Base-by-base conservation (phyloP, 768 basidiomycete species). In the Boletus speciosus region DNA sequence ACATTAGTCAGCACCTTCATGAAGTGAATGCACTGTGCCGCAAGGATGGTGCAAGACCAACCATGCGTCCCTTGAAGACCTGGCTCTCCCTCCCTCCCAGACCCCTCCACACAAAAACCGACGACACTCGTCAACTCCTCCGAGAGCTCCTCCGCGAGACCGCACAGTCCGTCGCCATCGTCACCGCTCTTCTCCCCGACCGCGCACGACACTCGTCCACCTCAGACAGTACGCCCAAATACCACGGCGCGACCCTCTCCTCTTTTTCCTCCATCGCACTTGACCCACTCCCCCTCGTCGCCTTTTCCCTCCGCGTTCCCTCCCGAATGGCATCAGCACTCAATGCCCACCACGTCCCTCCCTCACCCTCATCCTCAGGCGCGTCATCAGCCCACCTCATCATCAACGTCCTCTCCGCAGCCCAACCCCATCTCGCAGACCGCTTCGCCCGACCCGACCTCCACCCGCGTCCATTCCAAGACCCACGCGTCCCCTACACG, bases 251-350 rank as follows among this genome's bases (percentile, higher is more conserved):
- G 21, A 98, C 95, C 1, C 78, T 98, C 32, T 95, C 95, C 9
- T 96, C 93, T 1, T 93, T 98, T 67, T 84, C 92, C 21, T 93
- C 93, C 29, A 84, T 98, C 64, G 84, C 95, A 3, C 83, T 98
- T 78, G 83, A 93, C 60, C 95, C 95, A 2, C 75, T 84, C 60
- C 93, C 94, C 0, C 81, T 97, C 52, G 81, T 98, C 63, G 81
- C 92, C 0, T 98, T 98, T 69, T 87, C 93, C 16, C 79, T 98
- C 19, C 87, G 93, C 34, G 78, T 93, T 16, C 95, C 95, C 5
- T 96, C 93, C 1, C 79, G 93, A 4, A 90, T 96, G 83, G 93
- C 93, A 1, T 72, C 76, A 3, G 73, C 81, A 1, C 77, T 90
- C 27, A 72, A 74, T 49, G 50, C 74, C 2, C 60, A 56, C 55